A percentile compares a stretch with the other conserved stretches of the same genome.
These are phyloP conservation scores for Ophiostoma triangulosporum DNA, from an alignment of 2,329 filamentous ascomycete genomes.

Conservation along the genomic window DNA sequence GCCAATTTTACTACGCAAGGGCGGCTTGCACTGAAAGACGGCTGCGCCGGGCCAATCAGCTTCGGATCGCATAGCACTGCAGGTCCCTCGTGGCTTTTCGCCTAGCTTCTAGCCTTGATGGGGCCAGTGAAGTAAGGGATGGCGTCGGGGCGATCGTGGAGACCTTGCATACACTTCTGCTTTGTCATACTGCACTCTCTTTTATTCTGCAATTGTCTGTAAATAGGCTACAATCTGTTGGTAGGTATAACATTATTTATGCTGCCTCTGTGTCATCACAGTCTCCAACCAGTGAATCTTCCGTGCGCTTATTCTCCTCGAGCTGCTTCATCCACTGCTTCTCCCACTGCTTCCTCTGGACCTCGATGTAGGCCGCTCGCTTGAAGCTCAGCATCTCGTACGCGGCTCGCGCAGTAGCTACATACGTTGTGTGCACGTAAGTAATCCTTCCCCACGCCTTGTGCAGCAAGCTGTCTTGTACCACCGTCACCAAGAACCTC, in stretches of 20 bases:
- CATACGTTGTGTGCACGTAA: no score
- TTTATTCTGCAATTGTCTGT: no score
- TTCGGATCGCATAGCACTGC: background rate
- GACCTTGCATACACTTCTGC: no score
- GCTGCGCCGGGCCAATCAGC: background rate
- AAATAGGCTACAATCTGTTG: no score
- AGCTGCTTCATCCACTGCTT: background rate
- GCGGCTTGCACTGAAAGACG: no score
- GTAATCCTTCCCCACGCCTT: slow-evolving; percentile 23
- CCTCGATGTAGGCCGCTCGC: slow-evolving; percentile 16
- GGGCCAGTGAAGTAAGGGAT: background rate
- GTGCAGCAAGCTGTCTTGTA: slow-evolving; percentile 23
- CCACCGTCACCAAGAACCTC: slow-evolving; percentile 25
- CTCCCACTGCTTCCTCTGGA: slow-evolving; percentile 2
- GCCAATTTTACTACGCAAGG: no score
- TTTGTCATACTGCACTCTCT: no score
- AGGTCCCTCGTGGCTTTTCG: background rate
- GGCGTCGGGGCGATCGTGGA: background rate
- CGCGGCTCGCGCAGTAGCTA: slow-evolving; percentile 21
- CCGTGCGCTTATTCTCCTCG: no score
- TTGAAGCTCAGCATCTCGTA: slow-evolving; percentile 26
- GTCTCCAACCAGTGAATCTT: no score
- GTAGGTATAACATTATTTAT: no score
- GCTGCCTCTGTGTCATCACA: no score
- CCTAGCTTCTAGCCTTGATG: background rate